Percentiles rank a stretch among this genome's conserved stretches.
phyloP scores from a whole-genome alignment of 2,329 filamentous ascomycete genomes.

The Didymella segeticola region DNA sequence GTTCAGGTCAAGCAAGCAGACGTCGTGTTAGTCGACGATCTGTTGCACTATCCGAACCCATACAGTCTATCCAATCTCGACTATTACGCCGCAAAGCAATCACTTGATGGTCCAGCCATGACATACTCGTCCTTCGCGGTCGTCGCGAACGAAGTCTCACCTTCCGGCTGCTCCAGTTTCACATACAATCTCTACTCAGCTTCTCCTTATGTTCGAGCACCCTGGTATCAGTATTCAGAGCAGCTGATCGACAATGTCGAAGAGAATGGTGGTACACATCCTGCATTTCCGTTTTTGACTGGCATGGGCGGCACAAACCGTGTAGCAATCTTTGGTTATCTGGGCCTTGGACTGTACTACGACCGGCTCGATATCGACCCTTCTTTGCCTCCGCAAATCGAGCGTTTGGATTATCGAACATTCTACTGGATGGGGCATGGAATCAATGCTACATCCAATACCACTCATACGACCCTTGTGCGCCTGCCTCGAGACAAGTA shows the following conservation, averaged over 20 bases:
- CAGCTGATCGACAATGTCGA: constrained; percentile 68
- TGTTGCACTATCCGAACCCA: constrained; percentile 66
- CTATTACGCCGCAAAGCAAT: constrained; percentile 74
- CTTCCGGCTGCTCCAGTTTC: constrained; percentile 71
- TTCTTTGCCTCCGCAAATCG: constrained; percentile 66
- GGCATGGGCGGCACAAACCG: constrained; percentile 74
- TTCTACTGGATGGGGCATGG: constrained; percentile 73
- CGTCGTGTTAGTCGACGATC: constrained; percentile 70
- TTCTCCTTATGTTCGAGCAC: constrained; percentile 68
- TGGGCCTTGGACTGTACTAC: constrained; percentile 67
- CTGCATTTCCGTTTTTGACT: constrained; percentile 74
- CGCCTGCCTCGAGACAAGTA: constrained; percentile 53
- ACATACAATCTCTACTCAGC: constrained; percentile 71
- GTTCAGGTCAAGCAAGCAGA: constrained; percentile 74
- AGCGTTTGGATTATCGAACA: constrained; percentile 65
- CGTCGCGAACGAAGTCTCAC: constrained; percentile 69
- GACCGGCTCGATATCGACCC: constrained; percentile 69
- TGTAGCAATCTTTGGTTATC: constrained; percentile 70
- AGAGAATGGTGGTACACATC: constrained; percentile 70
- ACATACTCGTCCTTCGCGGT: constrained; percentile 75
- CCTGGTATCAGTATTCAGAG: constrained; percentile 75
- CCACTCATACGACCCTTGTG: constrained; percentile 68
- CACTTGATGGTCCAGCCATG: constrained; percentile 73
- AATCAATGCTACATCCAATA: constrained; percentile 66
- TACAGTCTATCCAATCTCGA: constrained; percentile 66